Evolutionary conservation across 805 yeast genomes (phyloP).

Genomic region (Cyberlindnera mississippiensis): DNA sequence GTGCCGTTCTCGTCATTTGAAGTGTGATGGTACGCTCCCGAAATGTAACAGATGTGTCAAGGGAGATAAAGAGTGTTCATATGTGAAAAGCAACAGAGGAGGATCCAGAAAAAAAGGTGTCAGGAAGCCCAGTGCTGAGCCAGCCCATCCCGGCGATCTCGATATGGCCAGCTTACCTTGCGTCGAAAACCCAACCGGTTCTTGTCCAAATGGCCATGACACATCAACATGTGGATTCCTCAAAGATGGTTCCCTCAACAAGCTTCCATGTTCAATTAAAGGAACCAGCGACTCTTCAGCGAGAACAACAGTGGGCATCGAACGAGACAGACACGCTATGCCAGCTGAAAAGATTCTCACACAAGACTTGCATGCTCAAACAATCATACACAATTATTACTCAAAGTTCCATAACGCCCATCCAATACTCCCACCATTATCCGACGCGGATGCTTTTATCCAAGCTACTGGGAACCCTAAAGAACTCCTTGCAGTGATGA

Average conservation of each 20-base stretch:
- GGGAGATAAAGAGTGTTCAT: slow-evolving; percentile 36
- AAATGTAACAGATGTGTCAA: slow-evolving; percentile 40
- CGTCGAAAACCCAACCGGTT: slow-evolving; percentile 11
- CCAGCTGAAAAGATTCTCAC: slow-evolving; percentile 5
- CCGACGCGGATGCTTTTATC: slow-evolving; percentile 34
- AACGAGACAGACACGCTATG: background rate
- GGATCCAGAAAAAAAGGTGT: slow-evolving; percentile 51
- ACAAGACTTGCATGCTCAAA: slow-evolving; percentile 2
- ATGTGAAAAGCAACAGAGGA: slow-evolving; percentile 50
- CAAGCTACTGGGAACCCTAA: slow-evolving; percentile 31
- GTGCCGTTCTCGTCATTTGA: slow-evolving; percentile 47
- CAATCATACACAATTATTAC: slow-evolving; percentile 31
- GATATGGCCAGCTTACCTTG: slow-evolving; percentile 19
- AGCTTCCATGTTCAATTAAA: slow-evolving; percentile 21
- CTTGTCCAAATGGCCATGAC: slow-evolving; percentile 27
- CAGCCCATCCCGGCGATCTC: slow-evolving; percentile 2
- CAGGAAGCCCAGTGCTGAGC: slow-evolving; percentile 21
- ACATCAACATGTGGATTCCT: slow-evolving; percentile 21
- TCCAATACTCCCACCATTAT: slow-evolving; percentile 43
- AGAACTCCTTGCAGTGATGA: slow-evolving; percentile 45
- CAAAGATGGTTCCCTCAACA: slow-evolving; percentile 9
- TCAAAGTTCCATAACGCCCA: slow-evolving; percentile 38
- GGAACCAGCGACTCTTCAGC: slow-evolving; percentile 1
- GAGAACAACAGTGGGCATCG: slow-evolving; percentile 11
- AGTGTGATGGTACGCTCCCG: slow-evolving; percentile 48